Percentiles rank a stretch among this genome's conserved stretches.
Evolutionary conservation across 768 basidiomycete species (phyloP).

Genomic region (Daedaleopsis nitida): DNA sequence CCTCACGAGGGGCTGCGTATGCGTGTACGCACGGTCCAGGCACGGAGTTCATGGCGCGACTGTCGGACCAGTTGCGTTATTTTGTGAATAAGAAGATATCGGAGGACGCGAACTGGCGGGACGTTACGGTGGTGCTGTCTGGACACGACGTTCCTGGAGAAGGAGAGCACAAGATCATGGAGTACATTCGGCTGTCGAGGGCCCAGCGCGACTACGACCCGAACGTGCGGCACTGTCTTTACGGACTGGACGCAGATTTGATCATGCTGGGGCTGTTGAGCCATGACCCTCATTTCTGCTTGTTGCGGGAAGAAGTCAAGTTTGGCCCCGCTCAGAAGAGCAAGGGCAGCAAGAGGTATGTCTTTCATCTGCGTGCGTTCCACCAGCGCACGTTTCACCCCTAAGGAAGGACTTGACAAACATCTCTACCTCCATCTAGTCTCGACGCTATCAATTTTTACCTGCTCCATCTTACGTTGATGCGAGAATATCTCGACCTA

Average conservation of each 20-base stretch:
- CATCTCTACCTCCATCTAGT: slow-evolving; percentile 25
- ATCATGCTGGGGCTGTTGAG: slow-evolving; percentile 97
- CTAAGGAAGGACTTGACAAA: background rate
- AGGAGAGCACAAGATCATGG: slow-evolving; percentile 99
- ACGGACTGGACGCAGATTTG: slow-evolving; percentile 96
- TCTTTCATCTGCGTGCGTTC: background rate
- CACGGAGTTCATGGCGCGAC: slow-evolving; percentile 91
- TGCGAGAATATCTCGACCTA: slow-evolving; percentile 96
- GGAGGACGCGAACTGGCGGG: slow-evolving; percentile 95
- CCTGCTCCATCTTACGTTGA: slow-evolving; percentile 88
- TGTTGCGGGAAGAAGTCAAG: slow-evolving; percentile 96
- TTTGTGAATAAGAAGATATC: slow-evolving; percentile 98
- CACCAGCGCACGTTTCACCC: background rate
- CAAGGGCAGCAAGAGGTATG: slow-evolving; percentile 63
- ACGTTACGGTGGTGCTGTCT: slow-evolving; percentile 89
- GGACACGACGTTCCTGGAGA: slow-evolving; percentile 99
- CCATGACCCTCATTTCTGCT: slow-evolving; percentile 98
- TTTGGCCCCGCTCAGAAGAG: slow-evolving; percentile 83
- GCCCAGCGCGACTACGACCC: slow-evolving; percentile 97
- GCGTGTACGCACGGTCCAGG: slow-evolving; percentile 47
- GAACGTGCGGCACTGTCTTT: slow-evolving; percentile 95
- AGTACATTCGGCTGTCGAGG: slow-evolving; percentile 92
- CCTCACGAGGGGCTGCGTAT: background rate
- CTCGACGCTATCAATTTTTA: slow-evolving; percentile 90
- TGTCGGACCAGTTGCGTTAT: slow-evolving; percentile 92